Evolutionary conservation across 2,329 filamentous ascomycete species (phyloP).

Genomic region (Fusarium kyushuense): DNA sequence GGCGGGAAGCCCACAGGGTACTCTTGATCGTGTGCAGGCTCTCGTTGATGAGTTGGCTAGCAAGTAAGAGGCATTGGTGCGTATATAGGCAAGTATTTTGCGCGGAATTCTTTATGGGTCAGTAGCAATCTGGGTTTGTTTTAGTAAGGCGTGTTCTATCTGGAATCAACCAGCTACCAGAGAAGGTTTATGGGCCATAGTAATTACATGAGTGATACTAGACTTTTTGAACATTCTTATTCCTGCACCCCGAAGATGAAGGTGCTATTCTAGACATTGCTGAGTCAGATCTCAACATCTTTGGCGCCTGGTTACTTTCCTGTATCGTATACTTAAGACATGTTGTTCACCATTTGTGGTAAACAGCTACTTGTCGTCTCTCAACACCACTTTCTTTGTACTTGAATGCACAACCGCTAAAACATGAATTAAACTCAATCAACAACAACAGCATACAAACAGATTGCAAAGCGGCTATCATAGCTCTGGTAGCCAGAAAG

Average conservation of each 20-base stretch:
- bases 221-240: neutral
- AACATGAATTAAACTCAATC: neutral
- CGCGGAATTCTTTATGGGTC: neutral
- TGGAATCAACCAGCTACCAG: neutral
- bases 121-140: neutral
- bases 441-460: neutral
- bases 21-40: constrained; percentile 80
- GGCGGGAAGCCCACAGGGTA: constrained; percentile 80
- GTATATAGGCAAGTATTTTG: neutral
- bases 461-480: too few species aligned
- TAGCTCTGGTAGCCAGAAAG: too few species aligned
- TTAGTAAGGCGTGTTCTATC: too few species aligned
- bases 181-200: constrained; percentile 20
- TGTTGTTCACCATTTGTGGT: too few species aligned
- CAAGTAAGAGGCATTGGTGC: constrained; percentile 25
- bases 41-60: constrained; percentile 66
- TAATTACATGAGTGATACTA: neutral
- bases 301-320: too few species aligned
- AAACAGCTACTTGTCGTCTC: too few species aligned
- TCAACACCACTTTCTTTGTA: too few species aligned
- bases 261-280: neutral
- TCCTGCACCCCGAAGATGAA: neutral
- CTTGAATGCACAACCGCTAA: too few species aligned
- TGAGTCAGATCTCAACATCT: too few species aligned
- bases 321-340: too few species aligned